These are phyloP conservation scores for Yarrowia galli DNA, from an alignment of 1,139 yeast species.

Conservation along the genomic window DNA sequence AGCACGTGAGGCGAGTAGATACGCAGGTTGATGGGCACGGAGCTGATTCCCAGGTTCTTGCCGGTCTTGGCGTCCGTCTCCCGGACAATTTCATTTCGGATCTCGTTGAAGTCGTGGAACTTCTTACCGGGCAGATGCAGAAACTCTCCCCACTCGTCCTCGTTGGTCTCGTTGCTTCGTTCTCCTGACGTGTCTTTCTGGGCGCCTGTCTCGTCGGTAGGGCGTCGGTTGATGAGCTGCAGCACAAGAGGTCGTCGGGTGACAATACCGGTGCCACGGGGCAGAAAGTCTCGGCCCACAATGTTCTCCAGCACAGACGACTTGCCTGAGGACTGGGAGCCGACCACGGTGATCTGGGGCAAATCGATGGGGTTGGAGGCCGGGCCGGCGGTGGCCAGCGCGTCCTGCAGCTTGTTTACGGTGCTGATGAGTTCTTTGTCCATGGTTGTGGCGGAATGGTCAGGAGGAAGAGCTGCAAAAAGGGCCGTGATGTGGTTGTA, in stretches of 20 bases:
- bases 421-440: constrained; percentile 71
- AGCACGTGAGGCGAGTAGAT: constrained; percentile 96
- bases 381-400: constrained; percentile 89
- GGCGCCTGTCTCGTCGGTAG: constrained; percentile 43
- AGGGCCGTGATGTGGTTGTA: too few species aligned
- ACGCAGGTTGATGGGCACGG: constrained; percentile 91
- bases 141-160: constrained; percentile 98
- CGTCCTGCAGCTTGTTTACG: constrained; percentile 82
- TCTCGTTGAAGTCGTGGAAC: constrained; percentile 87
- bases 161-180: constrained; percentile 66
- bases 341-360: constrained; percentile 96
- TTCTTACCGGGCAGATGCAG: constrained; percentile 90
- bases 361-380: constrained; percentile 63
- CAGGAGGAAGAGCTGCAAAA: background rate
- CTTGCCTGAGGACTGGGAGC: constrained; percentile 94
- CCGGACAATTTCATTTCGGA: constrained; percentile 85
- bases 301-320: constrained; percentile 92
- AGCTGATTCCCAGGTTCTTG: constrained; percentile 87
- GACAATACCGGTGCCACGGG: constrained; percentile 95
- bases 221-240: constrained; percentile 77
- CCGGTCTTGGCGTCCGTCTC: constrained; percentile 97
- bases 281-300: constrained; percentile 93
- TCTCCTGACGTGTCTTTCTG: constrained; percentile 39
- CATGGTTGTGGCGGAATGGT: constrained; percentile 16
- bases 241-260: constrained; percentile 91